phyloP scores from a whole-genome alignment of 106 monocot species.

The Platanthera zijinensis region DNA sequence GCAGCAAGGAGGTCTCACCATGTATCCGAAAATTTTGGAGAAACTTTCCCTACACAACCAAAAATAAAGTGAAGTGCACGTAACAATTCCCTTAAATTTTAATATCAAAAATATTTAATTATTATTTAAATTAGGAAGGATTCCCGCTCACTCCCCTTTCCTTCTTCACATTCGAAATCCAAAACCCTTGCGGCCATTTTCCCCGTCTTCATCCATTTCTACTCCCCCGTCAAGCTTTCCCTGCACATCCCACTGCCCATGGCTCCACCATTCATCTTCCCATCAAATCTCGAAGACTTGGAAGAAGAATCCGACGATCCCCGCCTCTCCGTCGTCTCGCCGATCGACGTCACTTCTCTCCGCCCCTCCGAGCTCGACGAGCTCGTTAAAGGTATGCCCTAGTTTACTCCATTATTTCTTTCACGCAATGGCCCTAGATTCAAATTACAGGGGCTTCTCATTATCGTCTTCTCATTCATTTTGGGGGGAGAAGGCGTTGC shows the following conservation, averaged over 20 bases:
- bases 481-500: constrained; percentile 32
- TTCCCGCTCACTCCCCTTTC: no score
- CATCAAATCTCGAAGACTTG: constrained; percentile 48
- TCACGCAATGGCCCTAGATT: neutral
- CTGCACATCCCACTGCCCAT: neutral
- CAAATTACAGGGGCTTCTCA: neutral
- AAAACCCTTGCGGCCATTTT: no score
- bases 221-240: no score
- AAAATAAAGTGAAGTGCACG: no score
- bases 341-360: constrained; percentile 38
- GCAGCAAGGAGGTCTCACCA: no score
- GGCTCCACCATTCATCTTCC: constrained; percentile 71
- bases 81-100: no score
- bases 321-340: constrained; percentile 34
- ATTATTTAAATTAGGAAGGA: no score
- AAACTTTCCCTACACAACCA: no score
- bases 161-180: no score
- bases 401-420: neutral
- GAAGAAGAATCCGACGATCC: constrained; percentile 32
- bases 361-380: constrained; percentile 66
- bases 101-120: no score
- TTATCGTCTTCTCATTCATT: neutral
- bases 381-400: constrained; percentile 57
- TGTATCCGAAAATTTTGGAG: no score
- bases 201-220: no score